Evolutionary conservation across 495 filamentous ascomycete genomes (phyloP).

Genomic region (Lophium mytilinum): DNA sequence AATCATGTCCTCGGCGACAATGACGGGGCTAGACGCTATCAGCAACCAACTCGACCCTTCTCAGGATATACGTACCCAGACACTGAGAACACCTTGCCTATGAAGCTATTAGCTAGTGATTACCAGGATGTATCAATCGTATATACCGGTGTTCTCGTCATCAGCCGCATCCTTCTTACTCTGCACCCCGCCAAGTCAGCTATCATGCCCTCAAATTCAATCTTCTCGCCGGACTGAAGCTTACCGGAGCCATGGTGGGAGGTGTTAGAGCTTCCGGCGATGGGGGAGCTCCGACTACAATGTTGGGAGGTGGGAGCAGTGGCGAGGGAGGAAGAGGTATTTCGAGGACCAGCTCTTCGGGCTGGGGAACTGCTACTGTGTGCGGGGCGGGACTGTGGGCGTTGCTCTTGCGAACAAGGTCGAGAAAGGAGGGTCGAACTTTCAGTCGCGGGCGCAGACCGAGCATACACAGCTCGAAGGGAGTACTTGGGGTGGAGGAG

Average conservation of each 20-base stretch:
- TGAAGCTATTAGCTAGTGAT: not conserved
- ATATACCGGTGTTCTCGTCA: slow-evolving; percentile 49
- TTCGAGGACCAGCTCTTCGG: slow-evolving; percentile 14
- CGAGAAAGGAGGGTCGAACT: slow-evolving; percentile 64
- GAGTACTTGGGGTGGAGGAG: not conserved
- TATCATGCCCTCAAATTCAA: not conserved
- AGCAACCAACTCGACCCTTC: slow-evolving; percentile 22
- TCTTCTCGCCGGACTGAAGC: slow-evolving; percentile 1
- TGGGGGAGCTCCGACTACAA: not conserved
- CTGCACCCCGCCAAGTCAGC: slow-evolving; percentile 18
- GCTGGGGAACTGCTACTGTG: slow-evolving; percentile 7
- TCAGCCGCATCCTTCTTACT: slow-evolving; percentile 33
- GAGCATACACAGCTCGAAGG: slow-evolving; percentile 34
- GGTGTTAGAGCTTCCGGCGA: not conserved
- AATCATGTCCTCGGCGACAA: slow-evolving; percentile 96
- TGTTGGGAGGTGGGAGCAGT: not conserved
- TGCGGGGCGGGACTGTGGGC: slow-evolving; percentile 18
- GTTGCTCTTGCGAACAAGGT: slow-evolving; percentile 50
- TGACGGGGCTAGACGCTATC: slow-evolving; percentile 65
- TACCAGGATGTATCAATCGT: not conserved
- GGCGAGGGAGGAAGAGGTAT: slow-evolving; percentile 27
- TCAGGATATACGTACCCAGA: slow-evolving; percentile 53
- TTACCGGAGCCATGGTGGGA: slow-evolving; percentile 27
- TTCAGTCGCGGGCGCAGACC: slow-evolving; percentile 56
- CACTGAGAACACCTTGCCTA: slow-evolving; percentile 71